phyloP scores from a whole-genome alignment of 805 yeast genomes.

The Candida dajiaensis region DNA sequence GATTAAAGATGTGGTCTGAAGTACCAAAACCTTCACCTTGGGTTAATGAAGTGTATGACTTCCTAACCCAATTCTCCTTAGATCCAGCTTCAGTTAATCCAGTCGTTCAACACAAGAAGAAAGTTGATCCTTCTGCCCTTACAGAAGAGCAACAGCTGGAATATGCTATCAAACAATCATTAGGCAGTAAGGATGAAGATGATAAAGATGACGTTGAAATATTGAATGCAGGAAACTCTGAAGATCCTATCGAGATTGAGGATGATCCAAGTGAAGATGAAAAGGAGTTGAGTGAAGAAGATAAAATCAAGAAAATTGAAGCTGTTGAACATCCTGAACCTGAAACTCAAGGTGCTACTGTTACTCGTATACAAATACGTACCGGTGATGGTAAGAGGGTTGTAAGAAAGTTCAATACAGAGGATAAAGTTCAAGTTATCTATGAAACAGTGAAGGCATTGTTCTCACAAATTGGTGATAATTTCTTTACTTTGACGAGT shows the following conservation, averaged over 20 bases:
- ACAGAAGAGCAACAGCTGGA: slow-evolving; percentile 83
- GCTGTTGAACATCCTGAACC: slow-evolving; percentile 63
- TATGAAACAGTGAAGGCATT: slow-evolving; percentile 65
- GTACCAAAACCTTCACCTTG: slow-evolving; percentile 58
- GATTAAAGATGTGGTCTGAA: slow-evolving; percentile 70
- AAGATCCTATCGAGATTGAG: slow-evolving; percentile 22
- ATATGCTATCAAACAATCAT: slow-evolving; percentile 63
- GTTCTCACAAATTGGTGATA: slow-evolving; percentile 31
- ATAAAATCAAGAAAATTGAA: slow-evolving; percentile 42
- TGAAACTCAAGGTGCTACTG: slow-evolving; percentile 22
- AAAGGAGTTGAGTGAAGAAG: slow-evolving; percentile 30
- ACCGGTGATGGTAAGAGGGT: slow-evolving; percentile 81
- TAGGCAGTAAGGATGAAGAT: slow-evolving; percentile 31
- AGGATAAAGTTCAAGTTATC: slow-evolving; percentile 52
- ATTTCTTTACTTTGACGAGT: slow-evolving; percentile 37
- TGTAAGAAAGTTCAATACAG: slow-evolving; percentile 58
- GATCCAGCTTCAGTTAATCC: slow-evolving; percentile 64
- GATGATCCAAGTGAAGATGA: slow-evolving; percentile 2
- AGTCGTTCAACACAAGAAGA: slow-evolving; percentile 49
- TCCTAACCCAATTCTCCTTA: slow-evolving; percentile 58
- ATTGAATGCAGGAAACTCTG: slow-evolving; percentile 8
- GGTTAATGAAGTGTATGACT: slow-evolving; percentile 63
- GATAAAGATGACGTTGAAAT: slow-evolving; percentile 21
- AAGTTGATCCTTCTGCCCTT: slow-evolving; percentile 56
- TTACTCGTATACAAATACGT: slow-evolving; percentile 75